phyloP scores from a whole-genome alignment of 2,329 filamentous ascomycete species.

The Epichloe glyceriae region DNA sequence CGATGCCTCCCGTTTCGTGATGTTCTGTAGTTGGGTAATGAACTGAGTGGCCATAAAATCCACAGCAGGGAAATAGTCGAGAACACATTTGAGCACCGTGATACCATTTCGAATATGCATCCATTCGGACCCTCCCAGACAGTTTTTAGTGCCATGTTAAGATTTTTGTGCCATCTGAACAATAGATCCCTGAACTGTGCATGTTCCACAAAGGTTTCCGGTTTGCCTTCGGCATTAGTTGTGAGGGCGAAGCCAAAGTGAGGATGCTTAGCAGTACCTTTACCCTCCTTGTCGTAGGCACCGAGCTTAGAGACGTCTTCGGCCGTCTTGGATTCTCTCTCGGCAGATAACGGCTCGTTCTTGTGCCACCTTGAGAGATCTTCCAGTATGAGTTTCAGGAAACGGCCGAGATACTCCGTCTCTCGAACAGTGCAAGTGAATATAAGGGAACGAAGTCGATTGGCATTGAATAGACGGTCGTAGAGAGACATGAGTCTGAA shows the following conservation, averaged over 20 bases:
- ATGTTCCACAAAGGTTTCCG: conserved; percentile 62
- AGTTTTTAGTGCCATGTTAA: conserved; percentile 72
- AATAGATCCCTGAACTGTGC: conserved; percentile 76
- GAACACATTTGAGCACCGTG: conserved; percentile 68
- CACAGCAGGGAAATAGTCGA: conserved; percentile 74
- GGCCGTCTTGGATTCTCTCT: conserved; percentile 20
- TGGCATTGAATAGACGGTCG: conserved; percentile 71
- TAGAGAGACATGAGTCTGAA: conserved; percentile 80
- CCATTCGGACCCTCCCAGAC: conserved; percentile 74
- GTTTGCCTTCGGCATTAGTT: conserved; percentile 53
- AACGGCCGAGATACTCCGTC: conserved; percentile 84
- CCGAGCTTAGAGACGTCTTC: conserved; percentile 49
- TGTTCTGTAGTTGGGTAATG: conserved; percentile 49
- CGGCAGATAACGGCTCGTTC: conserved; percentile 43
- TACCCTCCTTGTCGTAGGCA: conserved; percentile 70
- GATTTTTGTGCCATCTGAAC: conserved; percentile 79
- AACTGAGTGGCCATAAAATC: conserved; percentile 72
- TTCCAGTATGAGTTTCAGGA: conserved; percentile 68
- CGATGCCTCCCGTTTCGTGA: conserved; percentile 47
- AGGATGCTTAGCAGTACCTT: conserved; percentile 31
- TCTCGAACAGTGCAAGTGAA: conserved; percentile 85
- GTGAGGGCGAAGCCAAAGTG: conserved; percentile 69
- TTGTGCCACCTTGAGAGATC: conserved; percentile 78
- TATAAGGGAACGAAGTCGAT: conserved; percentile 68
- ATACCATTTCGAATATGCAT: conserved; percentile 98